Evolutionary conservation across 2,329 filamentous ascomycete species (phyloP).

Genomic region (Coniochaeta sp.): DNA sequence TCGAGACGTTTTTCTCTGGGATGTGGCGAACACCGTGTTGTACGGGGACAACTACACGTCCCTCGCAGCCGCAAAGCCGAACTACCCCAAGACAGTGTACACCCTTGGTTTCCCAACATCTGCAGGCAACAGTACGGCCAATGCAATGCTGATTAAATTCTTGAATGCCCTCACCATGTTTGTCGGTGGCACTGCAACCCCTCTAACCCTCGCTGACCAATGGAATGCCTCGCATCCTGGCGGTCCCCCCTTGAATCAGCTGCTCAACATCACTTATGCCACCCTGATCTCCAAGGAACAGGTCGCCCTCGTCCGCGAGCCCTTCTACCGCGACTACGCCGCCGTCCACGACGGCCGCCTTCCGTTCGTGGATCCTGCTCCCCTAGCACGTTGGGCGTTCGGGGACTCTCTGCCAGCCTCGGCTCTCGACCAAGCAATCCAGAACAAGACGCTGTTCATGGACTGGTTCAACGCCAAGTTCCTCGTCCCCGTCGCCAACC

Average conservation of each 20-base stretch:
- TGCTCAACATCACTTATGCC: slow-evolving; percentile 26
- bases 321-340: slow-evolving; percentile 31
- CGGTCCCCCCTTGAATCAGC: slow-evolving; percentile 10
- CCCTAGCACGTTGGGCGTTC: slow-evolving; percentile 26
- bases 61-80: slow-evolving; percentile 10
- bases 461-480: slow-evolving; percentile 38
- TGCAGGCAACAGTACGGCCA: slow-evolving; percentile 7
- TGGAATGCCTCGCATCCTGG: slow-evolving; percentile 16
- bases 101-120: slow-evolving; percentile 19
- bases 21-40: slow-evolving; percentile 21
- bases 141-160: slow-evolving; percentile 19
- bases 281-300: slow-evolving; percentile 30
- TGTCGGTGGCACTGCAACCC: slow-evolving; percentile 11
- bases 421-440: slow-evolving; percentile 28
- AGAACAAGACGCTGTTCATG: slow-evolving; percentile 42
- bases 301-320: slow-evolving; percentile 25
- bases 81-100: slow-evolving; percentile 22
- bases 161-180: slow-evolving; percentile 18
- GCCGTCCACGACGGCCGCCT: slow-evolving; percentile 23
- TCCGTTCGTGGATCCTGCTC: slow-evolving; percentile 28
- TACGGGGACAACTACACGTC: slow-evolving; percentile 26
- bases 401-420: slow-evolving; percentile 20
- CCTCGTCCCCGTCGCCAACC: slow-evolving; percentile 28
- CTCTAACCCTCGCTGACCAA: slow-evolving; percentile 13
- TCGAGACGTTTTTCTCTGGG: slow-evolving; percentile 27